Base-by-base conservation (phyloP, 2,329 filamentous ascomycete species). In the Aspergillus sp. region DNA sequence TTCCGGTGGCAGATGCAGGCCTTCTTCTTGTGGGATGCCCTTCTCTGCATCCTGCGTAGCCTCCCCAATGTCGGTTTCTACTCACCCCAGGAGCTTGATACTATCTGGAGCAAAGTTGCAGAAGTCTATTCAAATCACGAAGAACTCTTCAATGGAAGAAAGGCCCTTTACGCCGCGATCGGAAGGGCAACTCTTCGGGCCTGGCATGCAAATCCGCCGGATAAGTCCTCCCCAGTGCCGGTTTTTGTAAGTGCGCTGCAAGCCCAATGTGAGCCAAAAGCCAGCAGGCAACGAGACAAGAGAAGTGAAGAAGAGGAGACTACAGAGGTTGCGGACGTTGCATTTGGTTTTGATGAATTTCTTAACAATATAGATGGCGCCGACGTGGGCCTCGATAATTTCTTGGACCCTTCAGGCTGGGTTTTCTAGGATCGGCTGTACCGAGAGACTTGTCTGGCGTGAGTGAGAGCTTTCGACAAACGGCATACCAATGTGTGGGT, bases 11-110 rank as follows among this genome's bases (percentile, higher is more conserved):
- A 78, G 45, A 64, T 72, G 31, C 65, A 76, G 21, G 59, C 68
- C 10, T 71, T 76, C 25, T 82, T 79, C 58, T 65, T 74, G 29
- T 81, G 78, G 77, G 77, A 79, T 49, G 70, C 76, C 2, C 70
- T 78, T 41, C 70, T 80, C 11, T 76, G 76, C 57, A 64, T 81
- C 21, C 63, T 81, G 25, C 70, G 60, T 53, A 69, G 70, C 43
- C 58, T 75, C 0, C 56, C 68, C 13, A 64, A 68, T 23, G 32
- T 40, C 63, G 67, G 54, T 58, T 71, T 44, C 51, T 72, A 42
- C 66, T 64, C 38, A 60, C 65, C 45, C 50, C 71, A 16, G 46
- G 56, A 43, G 59, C 34, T 53, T 6, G n/a, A 64, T 29, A 34
- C 61, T 31, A 73, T 70, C 0, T 81, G 79, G 78, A 60, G 62